Percentiles rank a stretch among this genome's conserved stretches.
Evolutionary conservation across 352 stramenopile genomes (phyloP).

Genomic region (Achlya hypogyna): DNA sequence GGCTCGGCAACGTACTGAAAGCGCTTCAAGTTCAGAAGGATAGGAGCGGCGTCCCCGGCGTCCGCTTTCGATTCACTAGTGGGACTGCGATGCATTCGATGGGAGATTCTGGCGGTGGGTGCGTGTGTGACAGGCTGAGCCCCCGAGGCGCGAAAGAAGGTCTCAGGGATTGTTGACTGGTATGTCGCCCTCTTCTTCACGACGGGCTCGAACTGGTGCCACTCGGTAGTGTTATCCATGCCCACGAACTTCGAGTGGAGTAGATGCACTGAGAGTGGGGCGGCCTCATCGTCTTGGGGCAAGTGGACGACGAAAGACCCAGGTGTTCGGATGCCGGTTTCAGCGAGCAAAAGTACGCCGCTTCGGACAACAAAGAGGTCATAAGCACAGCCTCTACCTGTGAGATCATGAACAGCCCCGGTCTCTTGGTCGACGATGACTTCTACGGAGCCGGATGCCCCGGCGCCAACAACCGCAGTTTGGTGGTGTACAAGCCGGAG

Average conservation of each 20-base stretch:
- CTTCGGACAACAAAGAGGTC: background rate
- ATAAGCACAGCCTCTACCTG: background rate
- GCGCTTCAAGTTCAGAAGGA: background rate
- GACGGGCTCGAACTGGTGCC: background rate
- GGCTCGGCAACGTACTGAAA: too few relatives aligned
- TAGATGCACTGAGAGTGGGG: background rate
- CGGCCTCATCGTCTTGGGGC: background rate
- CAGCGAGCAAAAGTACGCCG: background rate
- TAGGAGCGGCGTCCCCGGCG: background rate
- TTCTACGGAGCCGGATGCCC: background rate
- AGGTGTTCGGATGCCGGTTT: background rate
- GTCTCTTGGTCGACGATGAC: background rate
- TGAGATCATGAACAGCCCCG: background rate
- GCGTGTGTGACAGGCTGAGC: too few relatives aligned
- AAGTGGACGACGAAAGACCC: background rate
- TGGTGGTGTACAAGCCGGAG: background rate
- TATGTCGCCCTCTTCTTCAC: background rate
- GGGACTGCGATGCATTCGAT: too few relatives aligned
- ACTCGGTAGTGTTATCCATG: background rate
- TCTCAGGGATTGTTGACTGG: slow-evolving; percentile 11
- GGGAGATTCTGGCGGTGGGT: too few relatives aligned
- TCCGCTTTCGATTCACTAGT: too few relatives aligned
- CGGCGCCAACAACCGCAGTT: background rate
- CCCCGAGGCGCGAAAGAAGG: background rate
- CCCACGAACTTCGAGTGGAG: background rate